Conservation (phyloP, 225 moss, liverwort and hornwort genomes). For the Rhytidiadelphus loreus region DNA sequence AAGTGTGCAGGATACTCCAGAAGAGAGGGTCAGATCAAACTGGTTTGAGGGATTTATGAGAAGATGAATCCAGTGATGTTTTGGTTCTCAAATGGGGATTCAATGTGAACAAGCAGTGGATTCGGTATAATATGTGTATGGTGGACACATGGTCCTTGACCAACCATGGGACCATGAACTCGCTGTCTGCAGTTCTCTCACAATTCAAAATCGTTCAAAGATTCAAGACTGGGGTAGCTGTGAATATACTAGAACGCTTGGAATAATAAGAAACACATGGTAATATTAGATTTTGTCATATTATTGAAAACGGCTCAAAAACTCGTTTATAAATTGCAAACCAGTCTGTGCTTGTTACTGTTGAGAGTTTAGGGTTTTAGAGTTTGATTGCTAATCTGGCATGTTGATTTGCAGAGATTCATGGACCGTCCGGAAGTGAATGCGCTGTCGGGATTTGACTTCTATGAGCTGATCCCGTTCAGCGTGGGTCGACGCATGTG, state of each 20-base stretch:
- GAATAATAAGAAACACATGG: too few relatives aligned
- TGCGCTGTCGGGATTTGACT: not conserved
- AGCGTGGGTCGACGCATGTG: too few relatives aligned
- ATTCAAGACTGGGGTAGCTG: not conserved
- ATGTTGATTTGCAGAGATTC: not conserved
- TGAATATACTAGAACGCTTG: not conserved
- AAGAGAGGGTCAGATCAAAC: too few relatives aligned
- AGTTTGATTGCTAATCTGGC: not conserved
- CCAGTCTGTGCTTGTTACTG: too few relatives aligned
- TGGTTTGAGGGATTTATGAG: not conserved
- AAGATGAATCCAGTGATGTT: not conserved
- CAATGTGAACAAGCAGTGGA: not conserved
- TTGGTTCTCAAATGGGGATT: not conserved
- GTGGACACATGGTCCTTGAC: not conserved
- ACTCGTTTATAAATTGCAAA: too few relatives aligned
- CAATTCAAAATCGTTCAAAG: not conserved
- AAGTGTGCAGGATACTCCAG: too few relatives aligned
- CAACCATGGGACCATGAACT: not conserved
- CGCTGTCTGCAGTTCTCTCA: too few relatives aligned
- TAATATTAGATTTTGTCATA: too few relatives aligned
- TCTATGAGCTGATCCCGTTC: too few relatives aligned
- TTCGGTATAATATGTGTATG: not conserved
- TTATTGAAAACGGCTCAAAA: too few relatives aligned
- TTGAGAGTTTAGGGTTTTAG: not conserved
- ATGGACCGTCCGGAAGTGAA: not conserved